These are phyloP conservation scores for Phaffomyces opuntiae DNA, from an alignment of 805 yeast species.

Conservation along the genomic window DNA sequence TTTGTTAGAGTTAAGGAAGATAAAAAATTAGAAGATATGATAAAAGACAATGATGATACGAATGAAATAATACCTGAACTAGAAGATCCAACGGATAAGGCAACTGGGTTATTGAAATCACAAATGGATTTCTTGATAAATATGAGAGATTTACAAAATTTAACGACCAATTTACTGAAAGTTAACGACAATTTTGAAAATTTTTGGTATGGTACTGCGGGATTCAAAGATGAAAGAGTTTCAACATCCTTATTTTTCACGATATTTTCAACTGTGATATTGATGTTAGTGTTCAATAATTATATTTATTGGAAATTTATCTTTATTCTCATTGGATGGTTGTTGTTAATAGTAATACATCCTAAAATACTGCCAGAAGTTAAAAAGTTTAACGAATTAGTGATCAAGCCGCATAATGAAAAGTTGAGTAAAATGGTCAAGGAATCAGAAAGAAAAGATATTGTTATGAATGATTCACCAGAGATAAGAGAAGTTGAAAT, in stretches of 20 bases:
- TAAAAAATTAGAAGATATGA: conserved; percentile 11
- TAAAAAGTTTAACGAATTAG: conserved; percentile 15
- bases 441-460: conserved; percentile 36
- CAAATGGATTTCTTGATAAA: conserved; percentile 43
- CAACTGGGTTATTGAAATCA: conserved; percentile 20
- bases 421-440: conserved; percentile 27
- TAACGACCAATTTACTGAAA: conserved; percentile 47
- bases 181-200: conserved; percentile 45
- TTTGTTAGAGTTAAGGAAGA: conserved; percentile 26
- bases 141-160: conserved; percentile 67
- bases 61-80: conserved; percentile 19
- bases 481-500: conserved; percentile 61
- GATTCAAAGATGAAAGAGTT: conserved; percentile 60
- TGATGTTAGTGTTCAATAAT: conserved; percentile 36
- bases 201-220: conserved; percentile 54
- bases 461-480: conserved; percentile 66
- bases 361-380: conserved; percentile 40
- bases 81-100: conserved; percentile 15
- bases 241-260: conserved; percentile 55
- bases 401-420: conserved; percentile 22
- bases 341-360: conserved; percentile 43
- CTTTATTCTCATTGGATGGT: conserved; percentile 56
- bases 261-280: conserved; percentile 30
- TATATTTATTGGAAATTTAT: conserved; percentile 60
- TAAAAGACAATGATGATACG: conserved; percentile 6